phyloP scores from a whole-genome alignment of 331 rosid species.

The Pyrus hybrid region DNA sequence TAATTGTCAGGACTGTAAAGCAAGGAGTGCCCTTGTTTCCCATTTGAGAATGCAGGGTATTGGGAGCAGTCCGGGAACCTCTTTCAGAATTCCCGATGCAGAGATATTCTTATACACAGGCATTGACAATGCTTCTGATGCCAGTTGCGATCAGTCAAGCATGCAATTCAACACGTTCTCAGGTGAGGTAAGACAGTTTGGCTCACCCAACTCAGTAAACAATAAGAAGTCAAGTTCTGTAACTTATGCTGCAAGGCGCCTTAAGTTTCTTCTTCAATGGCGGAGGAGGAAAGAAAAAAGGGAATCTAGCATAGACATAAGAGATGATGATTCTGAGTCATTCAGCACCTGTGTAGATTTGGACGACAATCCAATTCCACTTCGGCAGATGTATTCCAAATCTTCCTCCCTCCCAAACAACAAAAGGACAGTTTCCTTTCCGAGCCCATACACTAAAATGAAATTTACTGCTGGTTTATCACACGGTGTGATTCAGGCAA shows the following conservation, averaged over 20 bases:
- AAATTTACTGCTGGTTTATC: slow-evolving; percentile 54
- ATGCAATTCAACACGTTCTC: slow-evolving; percentile 29
- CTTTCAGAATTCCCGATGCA: slow-evolving; percentile 80
- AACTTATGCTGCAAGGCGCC: slow-evolving; percentile 31
- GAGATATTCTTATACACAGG: slow-evolving; percentile 86
- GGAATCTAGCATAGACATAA: slow-evolving; percentile 16
- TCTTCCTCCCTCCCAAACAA: slow-evolving; percentile 44
- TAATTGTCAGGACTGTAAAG: slow-evolving; percentile 27
- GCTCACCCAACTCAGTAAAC: slow-evolving; percentile 31
- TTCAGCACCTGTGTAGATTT: slow-evolving; percentile 22
- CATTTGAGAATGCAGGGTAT: slow-evolving; percentile 60
- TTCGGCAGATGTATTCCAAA: slow-evolving; percentile 55
- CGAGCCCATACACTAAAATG: slow-evolving; percentile 64
- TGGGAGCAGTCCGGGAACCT: slow-evolving; percentile 79
- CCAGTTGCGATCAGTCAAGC: slow-evolving; percentile 32
- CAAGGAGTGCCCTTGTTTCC: slow-evolving; percentile 43
- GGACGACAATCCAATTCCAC: slow-evolving; percentile 44
- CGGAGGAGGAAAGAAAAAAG: slow-evolving; percentile 42
- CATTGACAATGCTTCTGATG: slow-evolving; percentile 49
- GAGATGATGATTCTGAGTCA: slow-evolving; percentile 40
- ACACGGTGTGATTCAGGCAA: slow-evolving; percentile 76
- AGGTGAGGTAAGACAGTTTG: slow-evolving; percentile 33
- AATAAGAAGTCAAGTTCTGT: slow-evolving; percentile 36
- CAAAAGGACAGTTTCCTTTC: slow-evolving; percentile 47
- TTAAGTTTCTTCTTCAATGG: slow-evolving; percentile 67